These are phyloP conservation scores for Trichoderma breve DNA, from an alignment of 2,329 filamentous ascomycete species.

Conservation along the genomic window DNA sequence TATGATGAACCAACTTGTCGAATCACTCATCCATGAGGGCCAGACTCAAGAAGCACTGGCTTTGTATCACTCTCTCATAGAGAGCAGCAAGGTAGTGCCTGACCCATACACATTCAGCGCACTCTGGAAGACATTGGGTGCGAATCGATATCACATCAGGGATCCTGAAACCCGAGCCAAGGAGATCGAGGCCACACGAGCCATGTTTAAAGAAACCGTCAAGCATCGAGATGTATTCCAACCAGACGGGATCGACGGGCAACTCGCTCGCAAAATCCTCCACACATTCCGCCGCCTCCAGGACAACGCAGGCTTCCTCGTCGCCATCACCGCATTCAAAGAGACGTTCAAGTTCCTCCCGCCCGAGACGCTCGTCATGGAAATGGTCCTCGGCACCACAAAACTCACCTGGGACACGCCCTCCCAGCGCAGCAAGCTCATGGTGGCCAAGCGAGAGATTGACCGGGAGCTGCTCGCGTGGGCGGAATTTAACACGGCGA, in stretches of 20 bases:
- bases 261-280: constrained; percentile 49
- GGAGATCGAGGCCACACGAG: constrained; percentile 40
- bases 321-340: constrained; percentile 45
- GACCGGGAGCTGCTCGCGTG: constrained; percentile 38
- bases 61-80: constrained; percentile 55
- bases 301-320: constrained; percentile 45
- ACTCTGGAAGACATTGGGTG: constrained; percentile 60
- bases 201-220: constrained; percentile 41
- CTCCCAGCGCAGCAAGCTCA: constrained; percentile 40
- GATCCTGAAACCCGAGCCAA: constrained; percentile 29
- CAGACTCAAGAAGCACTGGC: constrained; percentile 52
- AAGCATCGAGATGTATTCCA: constrained; percentile 41
- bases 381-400: constrained; percentile 45
- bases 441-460: constrained; percentile 42
- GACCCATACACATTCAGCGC: constrained; percentile 68
- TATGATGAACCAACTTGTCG: constrained; percentile 77
- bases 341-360: constrained; percentile 45
- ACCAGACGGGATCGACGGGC: constrained; percentile 42
- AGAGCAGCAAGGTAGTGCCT: constrained; percentile 50
- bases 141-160: constrained; percentile 48
- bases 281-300: constrained; percentile 50
- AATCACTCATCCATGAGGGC: constrained; percentile 61
- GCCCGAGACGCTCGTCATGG: constrained; percentile 46
- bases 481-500: constrained; percentile 32
- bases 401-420: constrained; percentile 45